Conservation (phyloP, 2,329 filamentous ascomycete species). For the Emmonsiellopsis sp. region DNA sequence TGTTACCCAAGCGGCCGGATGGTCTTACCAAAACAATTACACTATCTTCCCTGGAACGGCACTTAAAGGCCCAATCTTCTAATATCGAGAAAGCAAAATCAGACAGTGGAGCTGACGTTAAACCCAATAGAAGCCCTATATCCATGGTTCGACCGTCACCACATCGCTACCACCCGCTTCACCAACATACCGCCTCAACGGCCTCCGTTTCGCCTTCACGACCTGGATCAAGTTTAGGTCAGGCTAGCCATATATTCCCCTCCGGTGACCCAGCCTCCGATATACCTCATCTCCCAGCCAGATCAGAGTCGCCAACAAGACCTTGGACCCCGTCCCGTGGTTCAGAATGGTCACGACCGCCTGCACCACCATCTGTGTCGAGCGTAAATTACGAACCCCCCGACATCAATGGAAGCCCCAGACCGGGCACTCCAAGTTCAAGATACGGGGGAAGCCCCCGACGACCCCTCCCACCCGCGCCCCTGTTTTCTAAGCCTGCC, state of each 20-base stretch:
- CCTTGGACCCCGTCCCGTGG: constrained; percentile 48
- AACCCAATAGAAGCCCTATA: constrained; percentile 16
- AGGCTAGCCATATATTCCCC: constrained; percentile 33
- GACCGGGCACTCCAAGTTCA: constrained; percentile 84
- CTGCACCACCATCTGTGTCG: constrained; percentile 44
- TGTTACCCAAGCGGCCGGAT: constrained; percentile 11
- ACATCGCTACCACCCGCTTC: constrained; percentile 23
- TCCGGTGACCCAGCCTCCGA: constrained; percentile 27
- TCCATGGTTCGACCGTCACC: constrained; percentile 19
- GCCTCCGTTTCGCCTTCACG: constrained; percentile 25
- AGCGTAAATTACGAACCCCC: constrained; percentile 71
- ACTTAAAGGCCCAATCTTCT: constrained; percentile 5
- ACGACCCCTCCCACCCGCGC: constrained; percentile 78
- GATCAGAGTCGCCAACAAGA: constrained; percentile 34
- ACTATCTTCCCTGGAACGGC: constrained; percentile 6
- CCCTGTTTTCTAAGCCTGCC: constrained; percentile 59
- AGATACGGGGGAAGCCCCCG: constrained; percentile 81
- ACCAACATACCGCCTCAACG: constrained; percentile 23
- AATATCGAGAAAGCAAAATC: constrained; percentile 15
- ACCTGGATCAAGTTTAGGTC: constrained; percentile 34
- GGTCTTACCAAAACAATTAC: constrained; percentile 9
- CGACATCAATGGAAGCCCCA: constrained; percentile 79
- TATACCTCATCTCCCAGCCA: constrained; percentile 29
- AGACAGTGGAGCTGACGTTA: constrained; percentile 16
- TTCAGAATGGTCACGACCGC: constrained; percentile 61